Evolutionary conservation across 306 rosid genomes (phyloP), one percentile per base, ranked within the genome.

Genomic region (Spatholobus suberectus): DNA sequence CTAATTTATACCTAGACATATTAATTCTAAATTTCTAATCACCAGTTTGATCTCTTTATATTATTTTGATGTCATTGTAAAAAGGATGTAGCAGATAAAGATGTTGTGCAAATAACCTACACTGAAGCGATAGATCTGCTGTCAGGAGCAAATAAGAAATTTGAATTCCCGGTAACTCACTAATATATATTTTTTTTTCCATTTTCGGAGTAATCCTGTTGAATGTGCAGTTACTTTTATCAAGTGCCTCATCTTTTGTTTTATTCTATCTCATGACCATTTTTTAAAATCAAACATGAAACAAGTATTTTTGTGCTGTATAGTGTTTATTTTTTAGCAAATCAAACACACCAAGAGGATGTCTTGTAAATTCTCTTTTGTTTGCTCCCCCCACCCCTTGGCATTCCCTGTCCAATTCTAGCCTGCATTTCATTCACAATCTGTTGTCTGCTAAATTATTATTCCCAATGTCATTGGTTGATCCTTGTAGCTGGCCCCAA

Each of bases 71-170:
- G 40, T 72, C 66, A 46, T 62, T 32, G 51, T 89, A 81, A 83
- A 90, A 86, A 96, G 99, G 91, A 87, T 76, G 91, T 96, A 71
- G 98, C 90, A 46, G 91, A 86, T 58, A 90, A 89, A 74, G 96
- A 92, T 59, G 87, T 93, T 70, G 90, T 90, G 86, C 96, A 96
- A 77, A 87, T 96, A 90, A 88, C 96, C 76, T 96, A 93, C 87
- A 93, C 97, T 21, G 96, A 96, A 81, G 99, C 98, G 1, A 63
- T 96, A 61, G 92, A 93, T 83, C 90, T 96, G 74, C 97, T 96
- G 82, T 87, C 88, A 29, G 90, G 65, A 82, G 88, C 98, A 78
- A 92, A 91, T 10, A 92, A 92, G 89, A 96, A 96, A 83, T 96
- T 96, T 87, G 99, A 96, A 90, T 96, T 84, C 88, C 96, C 97